phyloP scores from a whole-genome alignment of 257 asterid genomes.

The Nemophila menziesii region DNA sequence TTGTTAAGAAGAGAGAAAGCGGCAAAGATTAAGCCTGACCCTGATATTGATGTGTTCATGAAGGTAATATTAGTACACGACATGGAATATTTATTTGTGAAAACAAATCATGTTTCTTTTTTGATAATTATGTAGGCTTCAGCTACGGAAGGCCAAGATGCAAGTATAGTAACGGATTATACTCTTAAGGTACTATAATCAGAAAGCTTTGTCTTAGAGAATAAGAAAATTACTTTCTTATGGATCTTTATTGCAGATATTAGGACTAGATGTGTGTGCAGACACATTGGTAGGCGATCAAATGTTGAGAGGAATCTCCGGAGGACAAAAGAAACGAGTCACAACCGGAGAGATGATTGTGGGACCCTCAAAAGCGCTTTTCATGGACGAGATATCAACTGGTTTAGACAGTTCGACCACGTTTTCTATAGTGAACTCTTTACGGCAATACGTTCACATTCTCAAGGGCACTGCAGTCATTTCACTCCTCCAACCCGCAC shows the following conservation, averaged over 20 bases:
- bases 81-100: too few relatives aligned
- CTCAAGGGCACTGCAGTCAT: slow-evolving; percentile 4
- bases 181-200: too few relatives aligned
- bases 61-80: too few relatives aligned
- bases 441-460: slow-evolving; percentile 51
- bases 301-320: slow-evolving; percentile 82
- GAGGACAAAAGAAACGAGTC: slow-evolving; percentile 81
- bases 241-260: slow-evolving; percentile 8
- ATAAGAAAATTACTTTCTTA: background rate
- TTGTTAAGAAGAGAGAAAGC: slow-evolving; percentile 41
- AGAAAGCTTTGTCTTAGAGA: too few relatives aligned
- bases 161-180: too few relatives aligned
- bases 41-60: slow-evolving; percentile 39
- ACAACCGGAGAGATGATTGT: slow-evolving; percentile 95
- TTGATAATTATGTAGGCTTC: too few relatives aligned
- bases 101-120: too few relatives aligned
- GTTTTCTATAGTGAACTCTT: slow-evolving; percentile 67
- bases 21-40: slow-evolving; percentile 42
- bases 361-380: slow-evolving; percentile 78
- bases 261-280: slow-evolving; percentile 87
- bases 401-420: slow-evolving; percentile 91
- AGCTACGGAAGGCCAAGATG: too few relatives aligned
- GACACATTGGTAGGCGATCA: slow-evolving; percentile 78
- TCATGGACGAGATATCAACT: slow-evolving; percentile 95
- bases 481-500: slow-evolving; percentile 3